Base-by-base conservation (phyloP, 2,329 filamentous ascomycete genomes). In the Penicillium sp. region DNA sequence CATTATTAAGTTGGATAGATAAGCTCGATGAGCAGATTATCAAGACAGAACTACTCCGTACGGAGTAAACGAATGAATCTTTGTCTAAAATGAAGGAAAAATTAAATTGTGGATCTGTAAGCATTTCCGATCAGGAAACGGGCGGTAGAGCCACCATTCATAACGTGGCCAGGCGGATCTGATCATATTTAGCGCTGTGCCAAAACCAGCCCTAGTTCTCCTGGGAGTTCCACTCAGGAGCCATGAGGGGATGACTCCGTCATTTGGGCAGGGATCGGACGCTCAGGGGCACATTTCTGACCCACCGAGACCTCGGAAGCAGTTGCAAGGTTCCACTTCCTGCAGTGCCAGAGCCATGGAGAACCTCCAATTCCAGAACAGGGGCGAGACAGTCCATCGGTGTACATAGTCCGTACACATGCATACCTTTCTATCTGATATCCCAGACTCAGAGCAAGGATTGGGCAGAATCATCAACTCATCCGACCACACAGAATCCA, bases 131-230 rank as follows among this genome's bases (percentile, higher is more conserved):
- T 47, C 28, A 43, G 39, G 46, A 50, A 53, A 49, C 32, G 44
- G 44, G 48, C 40, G 48, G 46, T 50, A 41, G 44, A 50, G 44
- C 47, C 49, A 48, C 47, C 51, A 54, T 50, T 54, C 42, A 52
- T 45, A 54, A 54, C 51, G 51, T 54, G 51, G 51, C 48, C 38
- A 39, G 35, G 48, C 45, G 48, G 51, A 54, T 54, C 51, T 51
- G 48, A 54, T 54, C 50, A 40, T 47, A 41, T 39, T 51, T 51
- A 54, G 49, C 48, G 46, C 50, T 42, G 37, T 48, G 45, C 45
- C 42, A 47, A 44, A 47, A 39, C 42, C 6, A 22, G 18, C 18
- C 18, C 18, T 22, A 9, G 18, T n/a, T n/a, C n/a, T n/a, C n/a
- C n/a, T n/a, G n/a, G n/a, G n/a, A n/a, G n/a, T n/a, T n/a, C n/a